Base-by-base conservation (phyloP, 2,329 filamentous ascomycete genomes). In the Monosporascus sp. region DNA sequence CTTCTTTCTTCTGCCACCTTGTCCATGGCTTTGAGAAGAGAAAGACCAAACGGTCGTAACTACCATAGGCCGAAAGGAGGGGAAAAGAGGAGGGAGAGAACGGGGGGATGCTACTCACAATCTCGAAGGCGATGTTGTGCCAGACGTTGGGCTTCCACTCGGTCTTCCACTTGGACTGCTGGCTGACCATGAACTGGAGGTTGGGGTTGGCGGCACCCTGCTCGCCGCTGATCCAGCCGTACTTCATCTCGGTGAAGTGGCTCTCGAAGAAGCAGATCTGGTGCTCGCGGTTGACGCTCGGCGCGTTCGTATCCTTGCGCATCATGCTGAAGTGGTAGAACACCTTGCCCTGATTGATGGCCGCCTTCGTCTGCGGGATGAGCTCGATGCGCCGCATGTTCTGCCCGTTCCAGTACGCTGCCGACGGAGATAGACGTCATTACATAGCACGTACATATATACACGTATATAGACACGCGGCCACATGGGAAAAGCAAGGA, bases 161-260 rank as follows among this genome's bases (percentile, higher is more conserved):
- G 1, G 78, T 76, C 63, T 80, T 82, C 85, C 85, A 90, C 61
- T 87, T 75, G 49, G 77, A 80, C 60, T 77, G 73, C 20, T 83
- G 80, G 52, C 76, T 75, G 20, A 85, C 81, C 69, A 83, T 81
- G 82, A 86, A 90, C 63, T 84, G 81, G 57, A 89, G 74, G 59
- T 80, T 77, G 37, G 75, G 71, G 57, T 80, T 74, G 38, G 68
- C 69, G 20, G 73, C 72, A 47, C 72, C 76, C 38, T 64, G 57
- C 61, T 75, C 74, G 52, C 77, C 77, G 41, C 69, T 72, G 49
- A 84, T 75, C 78, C 80, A 83, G 50, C 86, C 87, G 55, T 82
- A 84, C 74, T 89, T 89, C 67, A 90, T 70, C 73, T 89, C 87
- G n/a, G 85, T 88, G 69, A 89, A 89, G 70, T 89, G 86, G 65